Evolutionary conservation across 345 rosid genomes (phyloP).

Genomic region (Lumnitzera littorea): DNA sequence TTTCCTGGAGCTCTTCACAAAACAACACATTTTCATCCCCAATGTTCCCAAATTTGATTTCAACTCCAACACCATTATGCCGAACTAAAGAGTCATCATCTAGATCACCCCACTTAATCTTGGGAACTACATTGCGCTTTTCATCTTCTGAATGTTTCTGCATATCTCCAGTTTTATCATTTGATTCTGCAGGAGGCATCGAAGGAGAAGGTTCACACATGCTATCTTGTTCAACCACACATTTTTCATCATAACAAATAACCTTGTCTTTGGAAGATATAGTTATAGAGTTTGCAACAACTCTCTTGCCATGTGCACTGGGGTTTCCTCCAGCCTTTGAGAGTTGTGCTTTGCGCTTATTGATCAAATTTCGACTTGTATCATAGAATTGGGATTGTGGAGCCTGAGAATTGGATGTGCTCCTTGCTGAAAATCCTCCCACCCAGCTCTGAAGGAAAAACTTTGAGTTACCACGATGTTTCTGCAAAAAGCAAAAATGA

Average conservation of each 20-base stretch:
- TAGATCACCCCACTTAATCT: constrained; percentile 55
- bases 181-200: constrained; percentile 12
- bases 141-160: constrained; percentile 10
- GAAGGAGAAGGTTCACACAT: constrained; percentile 12
- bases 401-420: constrained; percentile 19
- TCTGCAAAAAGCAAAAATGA: constrained; percentile 23
- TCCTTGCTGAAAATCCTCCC: constrained; percentile 42
- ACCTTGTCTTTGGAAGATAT: constrained; percentile 18
- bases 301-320: constrained; percentile 7
- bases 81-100: constrained; percentile 35
- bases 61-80: constrained; percentile 23
- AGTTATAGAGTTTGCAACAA: constrained; percentile 18
- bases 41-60: constrained; percentile 26
- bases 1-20: constrained; percentile 19
- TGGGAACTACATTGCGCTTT: constrained; percentile 25
- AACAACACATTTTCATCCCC: constrained; percentile 17
- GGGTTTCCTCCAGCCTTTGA: constrained; percentile 17
- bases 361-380: constrained; percentile 18
- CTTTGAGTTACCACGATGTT: constrained; percentile 47
- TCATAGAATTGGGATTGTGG: constrained; percentile 18
- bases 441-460: constrained; percentile 36
- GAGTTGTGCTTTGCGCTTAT: constrained; percentile 20
- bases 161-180: constrained; percentile 13
- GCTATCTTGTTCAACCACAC: constrained; percentile 18
- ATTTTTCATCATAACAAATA: constrained; percentile 9